Conservation (phyloP, 148 eudicot species). For the Heliosperma pusillum region DNA sequence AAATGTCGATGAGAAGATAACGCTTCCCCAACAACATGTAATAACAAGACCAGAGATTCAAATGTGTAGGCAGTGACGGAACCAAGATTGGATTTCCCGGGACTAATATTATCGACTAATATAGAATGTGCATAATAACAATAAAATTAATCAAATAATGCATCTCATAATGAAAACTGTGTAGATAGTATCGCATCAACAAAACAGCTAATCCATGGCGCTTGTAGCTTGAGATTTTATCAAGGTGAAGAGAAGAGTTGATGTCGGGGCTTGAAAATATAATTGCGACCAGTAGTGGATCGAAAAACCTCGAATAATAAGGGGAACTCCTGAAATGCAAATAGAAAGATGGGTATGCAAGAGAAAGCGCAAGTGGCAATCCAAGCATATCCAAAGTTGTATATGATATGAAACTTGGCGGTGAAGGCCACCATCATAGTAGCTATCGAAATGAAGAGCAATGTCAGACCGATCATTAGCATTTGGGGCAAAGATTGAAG, state of each 20-base stretch:
- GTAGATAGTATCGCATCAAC: conserved; percentile 16
- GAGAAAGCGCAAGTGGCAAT: not conserved
- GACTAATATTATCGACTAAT: too few species aligned
- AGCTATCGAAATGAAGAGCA: conserved; percentile 28
- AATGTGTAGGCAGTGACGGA: too few species aligned
- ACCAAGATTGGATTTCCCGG: too few species aligned
- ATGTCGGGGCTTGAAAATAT: conserved; percentile 6
- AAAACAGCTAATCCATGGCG: not conserved
- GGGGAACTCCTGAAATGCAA: conserved; percentile 6
- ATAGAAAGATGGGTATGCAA: not conserved
- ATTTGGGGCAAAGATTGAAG: conserved; percentile 19
- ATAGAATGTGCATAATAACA: too few species aligned
- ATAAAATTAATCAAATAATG: too few species aligned
- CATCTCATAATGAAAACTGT: not conserved
- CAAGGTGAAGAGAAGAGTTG: not conserved
- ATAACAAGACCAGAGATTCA: too few species aligned
- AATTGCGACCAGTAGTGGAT: conserved; percentile 5
- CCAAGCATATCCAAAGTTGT: not conserved
- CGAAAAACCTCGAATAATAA: not conserved
- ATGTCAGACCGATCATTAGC: conserved; percentile 21
- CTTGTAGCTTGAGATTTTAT: too few species aligned
- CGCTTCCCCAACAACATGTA: too few species aligned
- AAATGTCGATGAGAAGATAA: too few species aligned
- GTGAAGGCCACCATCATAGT: conserved; percentile 31
- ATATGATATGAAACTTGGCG: conserved; percentile 16